Evolutionary conservation across 495 filamentous ascomycete species (phyloP), one percentile per base, ranked within the genome.

Genomic region (Xylaria cubensis): DNA sequence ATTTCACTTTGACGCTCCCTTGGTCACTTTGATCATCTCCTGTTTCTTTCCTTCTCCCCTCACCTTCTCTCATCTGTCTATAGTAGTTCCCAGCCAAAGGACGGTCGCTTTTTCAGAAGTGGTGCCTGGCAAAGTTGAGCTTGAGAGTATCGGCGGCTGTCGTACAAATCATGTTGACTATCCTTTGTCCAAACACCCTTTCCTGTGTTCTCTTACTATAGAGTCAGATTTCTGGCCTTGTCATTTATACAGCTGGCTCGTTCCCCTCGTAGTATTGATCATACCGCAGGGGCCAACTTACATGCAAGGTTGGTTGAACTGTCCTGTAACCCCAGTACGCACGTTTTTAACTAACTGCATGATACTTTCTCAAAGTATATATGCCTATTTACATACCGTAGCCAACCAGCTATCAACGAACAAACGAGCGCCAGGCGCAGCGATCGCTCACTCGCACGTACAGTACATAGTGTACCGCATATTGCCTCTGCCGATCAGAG

Each of bases 301-400:
- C 48, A 67, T 67, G 53, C 70, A 72, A 72, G 63, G 70, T 66
- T 64, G 24, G 70, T 71, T 71, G 34, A 58, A 58, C 36, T 56
- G 21, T 53, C 51, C 24, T 68, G 42, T 24, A 70, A 36, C 42
- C 56, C 42, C 42, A 13, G 29, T 1, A 69, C 29, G 13, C 55
- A 62, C 41, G 56, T n/a, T 42, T n/a, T 42, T 44, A 48, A 46
- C 69, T 71, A 24, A 71, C 58, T 56, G 48, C 59, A 56, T 48
- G 59, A 64, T 71, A 48, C 53, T 48, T 42, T 36, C 61, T 42
- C 13, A 48, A 71, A 36, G 69, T 61, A 64, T 71, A 71, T 62
- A 64, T 44, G 19, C 17, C 48, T 46, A 44, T 64, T 26, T 44
- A 63, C 24, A 24, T 64, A 71, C 21, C 24, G 48, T 26, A 61